phyloP scores from a whole-genome alignment of 2,329 filamentous ascomycete species.

The Colletotrichum liaoningense region DNA sequence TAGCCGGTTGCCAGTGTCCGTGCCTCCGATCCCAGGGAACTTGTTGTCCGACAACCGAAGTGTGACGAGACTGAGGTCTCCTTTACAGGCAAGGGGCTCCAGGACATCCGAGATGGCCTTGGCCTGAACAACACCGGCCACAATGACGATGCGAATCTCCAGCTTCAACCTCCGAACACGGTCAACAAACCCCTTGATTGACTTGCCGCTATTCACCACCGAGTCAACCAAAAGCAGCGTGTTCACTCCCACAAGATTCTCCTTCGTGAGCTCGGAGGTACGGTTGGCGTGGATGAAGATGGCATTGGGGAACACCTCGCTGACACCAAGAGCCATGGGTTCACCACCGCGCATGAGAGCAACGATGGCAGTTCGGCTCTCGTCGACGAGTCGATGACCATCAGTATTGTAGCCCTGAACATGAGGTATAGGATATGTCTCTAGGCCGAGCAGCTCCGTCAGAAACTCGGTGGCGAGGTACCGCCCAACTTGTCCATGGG shows the following conservation, averaged over 20 bases:
- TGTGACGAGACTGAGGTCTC: conserved; percentile 56
- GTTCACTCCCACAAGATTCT: conserved; percentile 52
- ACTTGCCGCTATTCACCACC: conserved; percentile 68
- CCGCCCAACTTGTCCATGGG: conserved; percentile 60
- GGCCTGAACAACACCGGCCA: conserved; percentile 66
- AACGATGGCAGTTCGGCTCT: conserved; percentile 57
- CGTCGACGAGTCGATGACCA: conserved; percentile 63
- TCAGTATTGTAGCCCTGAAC: conserved; percentile 58
- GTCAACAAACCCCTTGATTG: conserved; percentile 59
- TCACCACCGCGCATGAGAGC: conserved; percentile 74
- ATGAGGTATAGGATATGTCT: conserved; percentile 60
- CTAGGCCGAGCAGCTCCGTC: conserved; percentile 58
- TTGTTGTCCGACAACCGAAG: conserved; percentile 68
- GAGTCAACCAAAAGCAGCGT: conserved; percentile 69
- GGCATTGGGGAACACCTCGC: conserved; percentile 61
- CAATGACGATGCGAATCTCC: conserved; percentile 60
- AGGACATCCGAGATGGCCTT: conserved; percentile 39
- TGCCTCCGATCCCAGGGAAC: conserved; percentile 61
- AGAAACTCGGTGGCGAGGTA: conserved; percentile 66
- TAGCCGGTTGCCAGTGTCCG: conserved; percentile 69
- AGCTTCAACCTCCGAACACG: conserved; percentile 54
- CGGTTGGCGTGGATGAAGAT: conserved; percentile 60
- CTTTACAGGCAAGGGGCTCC: conserved; percentile 35
- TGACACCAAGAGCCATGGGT: conserved; percentile 49
- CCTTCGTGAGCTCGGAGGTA: conserved; percentile 52